Percentiles rank a stretch among this genome's conserved stretches.
Evolutionary conservation across 1,284 basidiomycete genomes (phyloP).

Genomic region (Cyathus olla): DNA sequence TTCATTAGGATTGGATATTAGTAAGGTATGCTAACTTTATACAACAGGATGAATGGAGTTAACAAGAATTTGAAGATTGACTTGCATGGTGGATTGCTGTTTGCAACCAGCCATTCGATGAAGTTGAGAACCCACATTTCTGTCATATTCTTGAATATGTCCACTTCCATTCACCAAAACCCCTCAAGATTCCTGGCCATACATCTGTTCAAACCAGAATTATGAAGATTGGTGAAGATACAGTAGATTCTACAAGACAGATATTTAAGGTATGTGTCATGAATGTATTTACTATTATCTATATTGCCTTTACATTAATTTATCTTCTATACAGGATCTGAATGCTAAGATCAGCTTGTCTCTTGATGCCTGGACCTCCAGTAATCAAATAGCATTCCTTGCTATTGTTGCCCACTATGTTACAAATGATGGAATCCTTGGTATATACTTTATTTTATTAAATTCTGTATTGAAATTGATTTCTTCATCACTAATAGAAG

Average conservation of each 20-base stretch:
- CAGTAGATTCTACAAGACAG: slow-evolving; percentile 14
- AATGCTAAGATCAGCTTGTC: slow-evolving; percentile 21
- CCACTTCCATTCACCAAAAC: neutral
- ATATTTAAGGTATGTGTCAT: slow-evolving; percentile 29
- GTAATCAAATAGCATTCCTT: slow-evolving; percentile 26
- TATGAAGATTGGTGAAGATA: slow-evolving; percentile 32
- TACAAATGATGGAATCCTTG: neutral
- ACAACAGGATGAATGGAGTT: slow-evolving; percentile 7
- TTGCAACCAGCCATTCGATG: slow-evolving; percentile 23
- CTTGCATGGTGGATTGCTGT: slow-evolving; percentile 16
- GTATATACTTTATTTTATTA: neutral
- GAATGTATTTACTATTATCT: too few relatives aligned
- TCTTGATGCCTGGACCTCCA: slow-evolving; percentile 33
- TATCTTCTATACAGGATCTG: slow-evolving; percentile 6
- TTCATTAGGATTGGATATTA: neutral
- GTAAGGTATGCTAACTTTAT: neutral
- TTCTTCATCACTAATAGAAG: neutral
- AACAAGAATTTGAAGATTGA: slow-evolving; percentile 6
- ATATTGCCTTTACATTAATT: too few relatives aligned
- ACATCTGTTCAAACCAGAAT: slow-evolving; percentile 14
- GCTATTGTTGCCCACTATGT: slow-evolving; percentile 33
- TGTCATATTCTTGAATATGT: slow-evolving; percentile 13
- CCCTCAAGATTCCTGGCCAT: slow-evolving; percentile 17
- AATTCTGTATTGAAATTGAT: neutral
- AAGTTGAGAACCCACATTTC: slow-evolving; percentile 19